Percentiles rank a stretch among this genome's conserved stretches.
phyloP scores from a whole-genome alignment of 2,329 filamentous ascomycete species.

The Phyllosticta citrichinensis region DNA sequence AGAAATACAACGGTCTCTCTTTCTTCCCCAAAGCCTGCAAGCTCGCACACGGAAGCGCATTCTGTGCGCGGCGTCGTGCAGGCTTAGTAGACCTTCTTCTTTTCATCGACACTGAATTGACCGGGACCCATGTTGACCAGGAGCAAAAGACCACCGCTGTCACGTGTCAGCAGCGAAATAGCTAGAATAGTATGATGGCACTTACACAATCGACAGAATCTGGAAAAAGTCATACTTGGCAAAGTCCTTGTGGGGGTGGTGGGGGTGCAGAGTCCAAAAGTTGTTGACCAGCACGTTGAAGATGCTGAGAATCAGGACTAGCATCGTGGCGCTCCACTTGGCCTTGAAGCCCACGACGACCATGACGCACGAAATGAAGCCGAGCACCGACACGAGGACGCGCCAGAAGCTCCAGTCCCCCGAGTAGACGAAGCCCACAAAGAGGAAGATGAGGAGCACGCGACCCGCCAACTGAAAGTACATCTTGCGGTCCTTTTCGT shows the following conservation, averaged over 20 bases:
- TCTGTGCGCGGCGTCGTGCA: not conserved
- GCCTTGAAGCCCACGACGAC: slow-evolving; percentile 99
- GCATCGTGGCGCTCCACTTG: slow-evolving; percentile 92
- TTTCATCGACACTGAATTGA: slow-evolving; percentile 97
- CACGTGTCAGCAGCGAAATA: slow-evolving; percentile 14
- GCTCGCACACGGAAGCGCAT: not conserved
- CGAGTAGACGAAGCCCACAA: slow-evolving; percentile 91
- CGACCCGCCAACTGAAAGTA: slow-evolving; percentile 98
- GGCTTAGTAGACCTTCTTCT: slow-evolving; percentile 96
- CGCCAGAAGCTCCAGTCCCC: slow-evolving; percentile 88
- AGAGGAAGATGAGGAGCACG: slow-evolving; percentile 93
- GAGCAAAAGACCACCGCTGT: slow-evolving; percentile 76
- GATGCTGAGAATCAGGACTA: slow-evolving; percentile 88
- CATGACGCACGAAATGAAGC: slow-evolving; percentile 91
- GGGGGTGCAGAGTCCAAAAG: slow-evolving; percentile 98
- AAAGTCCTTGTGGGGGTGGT: slow-evolving; percentile 99
- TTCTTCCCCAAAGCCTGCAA: not conserved
- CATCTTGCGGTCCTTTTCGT: slow-evolving; percentile 99
- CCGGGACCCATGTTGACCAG: slow-evolving; percentile 98
- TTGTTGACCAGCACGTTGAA: slow-evolving; percentile 99
- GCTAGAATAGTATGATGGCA: slow-evolving; percentile 14
- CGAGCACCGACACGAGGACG: slow-evolving; percentile 72
- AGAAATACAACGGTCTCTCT: not conserved
- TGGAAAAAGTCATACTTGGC: slow-evolving; percentile 99
- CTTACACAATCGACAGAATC: slow-evolving; percentile 90